These are phyloP conservation scores for Diospyros lotus DNA, from an alignment of 148 eudicot genomes.

Conservation along the genomic window DNA sequence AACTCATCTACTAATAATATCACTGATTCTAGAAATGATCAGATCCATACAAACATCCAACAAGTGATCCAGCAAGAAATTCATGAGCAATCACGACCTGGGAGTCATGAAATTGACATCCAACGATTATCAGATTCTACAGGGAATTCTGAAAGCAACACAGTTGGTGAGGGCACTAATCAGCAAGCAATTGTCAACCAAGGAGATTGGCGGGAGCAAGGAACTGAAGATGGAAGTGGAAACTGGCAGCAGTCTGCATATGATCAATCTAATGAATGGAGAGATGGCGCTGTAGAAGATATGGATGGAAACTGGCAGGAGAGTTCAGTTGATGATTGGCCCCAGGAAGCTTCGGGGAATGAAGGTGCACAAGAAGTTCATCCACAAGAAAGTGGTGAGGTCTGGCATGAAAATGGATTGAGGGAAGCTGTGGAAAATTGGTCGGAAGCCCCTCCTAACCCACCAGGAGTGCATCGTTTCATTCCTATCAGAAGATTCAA, in stretches of 20 bases:
- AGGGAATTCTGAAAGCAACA: conserved; percentile 33
- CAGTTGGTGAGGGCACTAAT: conserved; percentile 31
- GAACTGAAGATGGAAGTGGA: conserved; percentile 44
- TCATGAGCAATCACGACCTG: conserved; percentile 36
- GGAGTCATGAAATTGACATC: conserved; percentile 36
- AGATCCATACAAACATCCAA: conserved; percentile 30
- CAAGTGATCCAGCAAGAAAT: conserved; percentile 40
- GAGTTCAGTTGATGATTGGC: conserved; percentile 43
- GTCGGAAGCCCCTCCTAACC: conserved; percentile 60
- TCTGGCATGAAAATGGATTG: conserved; percentile 52
- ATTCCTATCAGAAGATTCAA: conserved; percentile 53
- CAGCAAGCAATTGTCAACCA: conserved; percentile 35
- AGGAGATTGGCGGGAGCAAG: conserved; percentile 45
- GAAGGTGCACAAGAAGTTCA: conserved; percentile 38
- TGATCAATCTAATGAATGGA: conserved; percentile 50
- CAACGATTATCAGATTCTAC: conserved; percentile 34
- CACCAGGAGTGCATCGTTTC: conserved; percentile 50
- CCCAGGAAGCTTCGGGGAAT: conserved; percentile 33
- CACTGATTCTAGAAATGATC: conserved; percentile 44
- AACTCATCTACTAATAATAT: conserved; percentile 31
- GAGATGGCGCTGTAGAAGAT: conserved; percentile 35
- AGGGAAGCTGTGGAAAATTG: conserved; percentile 47
- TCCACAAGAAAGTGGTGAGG: conserved; percentile 37
- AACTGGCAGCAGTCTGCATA: conserved; percentile 35
- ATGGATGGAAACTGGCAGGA: conserved; percentile 44